These are phyloP conservation scores for Pascua sp. DNA, from an alignment of 1,284 basidiomycete species.

Conservation along the genomic window DNA sequence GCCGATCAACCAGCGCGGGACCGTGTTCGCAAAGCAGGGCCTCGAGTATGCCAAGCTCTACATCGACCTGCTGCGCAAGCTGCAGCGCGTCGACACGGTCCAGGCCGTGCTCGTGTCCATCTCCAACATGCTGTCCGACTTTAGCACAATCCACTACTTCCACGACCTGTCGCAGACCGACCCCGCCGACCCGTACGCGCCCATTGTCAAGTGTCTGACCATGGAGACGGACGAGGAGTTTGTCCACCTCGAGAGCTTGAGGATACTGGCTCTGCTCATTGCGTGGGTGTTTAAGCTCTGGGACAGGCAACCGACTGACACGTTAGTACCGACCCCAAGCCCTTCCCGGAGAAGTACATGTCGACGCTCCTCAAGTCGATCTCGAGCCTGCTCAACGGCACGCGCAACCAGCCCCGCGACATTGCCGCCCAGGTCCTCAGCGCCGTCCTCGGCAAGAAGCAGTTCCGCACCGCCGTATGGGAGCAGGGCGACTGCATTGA, in stretches of 20 bases:
- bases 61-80: constrained; percentile 84
- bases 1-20: constrained; percentile 66
- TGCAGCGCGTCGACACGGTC: constrained; percentile 88
- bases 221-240: constrained; percentile 77
- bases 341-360: constrained; percentile 58
- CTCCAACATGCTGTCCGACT: constrained; percentile 71
- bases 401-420: constrained; percentile 63
- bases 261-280: constrained; percentile 82
- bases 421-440: constrained; percentile 87
- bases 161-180: constrained; percentile 35
- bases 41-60: constrained; percentile 82
- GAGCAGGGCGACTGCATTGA: constrained; percentile 47
- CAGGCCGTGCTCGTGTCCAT: constrained; percentile 89
- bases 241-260: constrained; percentile 80
- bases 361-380: constrained; percentile 66
- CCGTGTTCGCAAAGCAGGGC: constrained; percentile 72
- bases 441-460: constrained; percentile 73
- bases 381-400: constrained; percentile 60
- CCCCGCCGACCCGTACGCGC: constrained; percentile 76
- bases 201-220: constrained; percentile 78
- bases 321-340: constrained; percentile 42
- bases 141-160: constrained; percentile 61
- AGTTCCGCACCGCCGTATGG: constrained; percentile 62
- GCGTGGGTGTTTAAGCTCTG: constrained; percentile 52
- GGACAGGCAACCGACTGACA: neutral